Percentiles rank a stretch among this genome's conserved stretches.
Conservation (phyloP, 1,139 yeast species). For the Candida sanyaensis region DNA sequence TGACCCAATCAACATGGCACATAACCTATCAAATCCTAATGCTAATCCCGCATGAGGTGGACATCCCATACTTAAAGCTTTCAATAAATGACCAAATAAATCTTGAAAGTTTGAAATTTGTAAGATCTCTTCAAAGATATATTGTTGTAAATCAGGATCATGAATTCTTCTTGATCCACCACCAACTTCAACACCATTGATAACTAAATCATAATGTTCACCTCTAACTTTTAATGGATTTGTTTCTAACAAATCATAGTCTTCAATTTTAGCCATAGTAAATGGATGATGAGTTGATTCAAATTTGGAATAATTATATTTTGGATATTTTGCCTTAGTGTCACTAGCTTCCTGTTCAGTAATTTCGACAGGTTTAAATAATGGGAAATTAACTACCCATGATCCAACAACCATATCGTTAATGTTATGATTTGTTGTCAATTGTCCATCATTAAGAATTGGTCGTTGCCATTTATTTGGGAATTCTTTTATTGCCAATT, state of each 20-base stretch:
- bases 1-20: constrained; percentile 83
- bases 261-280: constrained; percentile 81
- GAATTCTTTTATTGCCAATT: constrained; percentile 58
- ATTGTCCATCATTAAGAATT: constrained; percentile 21
- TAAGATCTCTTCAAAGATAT: constrained; percentile 59
- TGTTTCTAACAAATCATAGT: constrained; percentile 54
- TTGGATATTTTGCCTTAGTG: constrained; percentile 51
- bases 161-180: constrained; percentile 98
- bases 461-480: constrained; percentile 55
- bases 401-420: constrained; percentile 57
- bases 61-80: constrained; percentile 85
- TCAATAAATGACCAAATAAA: constrained; percentile 84
- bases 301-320: constrained; percentile 47
- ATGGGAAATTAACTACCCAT: constrained; percentile 92
- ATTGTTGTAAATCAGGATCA: constrained; percentile 74
- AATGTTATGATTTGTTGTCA: constrained; percentile 19
- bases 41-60: constrained; percentile 99
- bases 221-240: constrained; percentile 74
- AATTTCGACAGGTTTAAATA: constrained; percentile 72
- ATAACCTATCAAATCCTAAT: constrained; percentile 88
- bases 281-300: constrained; percentile 95
- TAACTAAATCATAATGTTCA: constrained; percentile 92
- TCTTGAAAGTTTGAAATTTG: constrained; percentile 55
- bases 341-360: constrained; percentile 30
- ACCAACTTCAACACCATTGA: constrained; percentile 94